These are phyloP conservation scores for Suaeda aralocaspica DNA, from an alignment of 148 eudicot genomes.

Conservation along the genomic window DNA sequence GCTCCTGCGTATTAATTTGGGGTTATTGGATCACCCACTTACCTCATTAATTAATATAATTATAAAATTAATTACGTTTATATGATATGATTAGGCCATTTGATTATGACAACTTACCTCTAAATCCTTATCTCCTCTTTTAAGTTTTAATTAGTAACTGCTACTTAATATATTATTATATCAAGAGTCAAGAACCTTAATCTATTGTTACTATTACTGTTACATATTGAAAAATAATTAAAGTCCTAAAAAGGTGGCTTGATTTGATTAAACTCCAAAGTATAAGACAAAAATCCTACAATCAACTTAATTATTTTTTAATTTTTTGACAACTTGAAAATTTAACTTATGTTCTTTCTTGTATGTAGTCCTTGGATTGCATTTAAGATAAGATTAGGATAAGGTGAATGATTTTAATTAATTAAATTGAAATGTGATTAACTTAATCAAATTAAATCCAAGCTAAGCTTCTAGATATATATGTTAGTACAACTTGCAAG, in stretches of 20 bases:
- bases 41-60: constrained; percentile 4
- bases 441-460: too few species aligned
- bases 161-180: background rate
- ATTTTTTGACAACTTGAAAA: constrained; percentile 4
- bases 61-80: background rate
- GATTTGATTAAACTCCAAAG: constrained; percentile 3
- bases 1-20: too few species aligned
- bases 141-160: too few species aligned
- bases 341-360: constrained; percentile 8
- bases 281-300: background rate
- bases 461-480: too few species aligned
- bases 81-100: background rate
- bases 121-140: constrained; percentile 10
- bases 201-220: constrained; percentile 11
- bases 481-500: constrained; percentile 14
- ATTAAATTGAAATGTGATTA: background rate
- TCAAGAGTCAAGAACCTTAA: background rate
- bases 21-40: constrained; percentile 10
- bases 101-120: background rate
- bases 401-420: background rate
- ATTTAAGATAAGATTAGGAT: background rate
- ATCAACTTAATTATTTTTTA: background rate
- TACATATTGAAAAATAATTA: background rate
- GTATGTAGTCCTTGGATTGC: background rate
- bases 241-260: background rate